A percentile compares a stretch with the other conserved stretches of the same genome.
phyloP scores from a whole-genome alignment of 306 rosid genomes.

The Cicer judaicum region DNA sequence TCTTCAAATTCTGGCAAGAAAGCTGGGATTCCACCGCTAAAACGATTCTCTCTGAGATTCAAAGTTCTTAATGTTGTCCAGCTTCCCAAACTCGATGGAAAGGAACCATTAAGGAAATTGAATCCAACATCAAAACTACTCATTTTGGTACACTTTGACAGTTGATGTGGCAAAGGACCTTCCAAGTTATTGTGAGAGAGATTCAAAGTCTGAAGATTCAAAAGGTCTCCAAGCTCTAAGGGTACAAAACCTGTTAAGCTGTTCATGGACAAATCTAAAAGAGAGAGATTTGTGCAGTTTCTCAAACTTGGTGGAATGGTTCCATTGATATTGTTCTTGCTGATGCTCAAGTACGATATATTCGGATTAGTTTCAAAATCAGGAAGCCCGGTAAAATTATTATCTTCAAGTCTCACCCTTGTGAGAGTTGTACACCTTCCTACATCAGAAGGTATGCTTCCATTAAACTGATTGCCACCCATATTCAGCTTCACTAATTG shows the following conservation, averaged over 20 bases:
- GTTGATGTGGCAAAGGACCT: slow-evolving; percentile 70
- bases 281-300: slow-evolving; percentile 59
- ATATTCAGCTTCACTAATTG: slow-evolving; percentile 48
- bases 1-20: slow-evolving; percentile 54
- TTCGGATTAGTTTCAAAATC: slow-evolving; percentile 50
- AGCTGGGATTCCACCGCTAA: slow-evolving; percentile 64
- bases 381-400: slow-evolving; percentile 68
- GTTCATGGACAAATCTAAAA: slow-evolving; percentile 61
- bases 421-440: slow-evolving; percentile 72
- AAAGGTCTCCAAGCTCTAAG: slow-evolving; percentile 63
- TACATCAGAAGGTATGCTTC: slow-evolving; percentile 64
- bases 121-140: slow-evolving; percentile 62
- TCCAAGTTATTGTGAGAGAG: slow-evolving; percentile 67
- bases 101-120: slow-evolving; percentile 71
- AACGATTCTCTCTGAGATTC: slow-evolving; percentile 62
- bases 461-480: slow-evolving; percentile 66
- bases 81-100: slow-evolving; percentile 61
- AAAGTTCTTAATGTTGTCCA: slow-evolving; percentile 61
- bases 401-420: slow-evolving; percentile 62
- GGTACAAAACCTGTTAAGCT: slow-evolving; percentile 62
- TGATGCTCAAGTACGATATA: slow-evolving; percentile 52
- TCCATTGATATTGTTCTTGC: slow-evolving; percentile 62
- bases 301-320: slow-evolving; percentile 69
- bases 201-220: slow-evolving; percentile 50
- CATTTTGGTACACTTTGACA: slow-evolving; percentile 64